Evolutionary conservation across 2,329 filamentous ascomycete species (phyloP).

Genomic region (Phoma sp.): DNA sequence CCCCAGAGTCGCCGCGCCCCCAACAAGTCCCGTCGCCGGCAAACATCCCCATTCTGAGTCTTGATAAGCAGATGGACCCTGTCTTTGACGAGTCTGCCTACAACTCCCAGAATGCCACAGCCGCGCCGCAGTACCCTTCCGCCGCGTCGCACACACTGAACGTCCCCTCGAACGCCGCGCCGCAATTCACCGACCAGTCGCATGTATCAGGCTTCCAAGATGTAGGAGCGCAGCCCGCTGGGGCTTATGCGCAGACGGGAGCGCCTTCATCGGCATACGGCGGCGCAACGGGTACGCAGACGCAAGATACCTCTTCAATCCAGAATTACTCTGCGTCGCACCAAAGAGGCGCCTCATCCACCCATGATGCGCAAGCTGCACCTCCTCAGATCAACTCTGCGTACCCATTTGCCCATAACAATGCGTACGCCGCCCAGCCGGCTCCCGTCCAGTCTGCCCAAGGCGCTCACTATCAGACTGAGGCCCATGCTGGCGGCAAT

Average conservation of each 20-base stretch:
- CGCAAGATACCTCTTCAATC: constrained; percentile 49
- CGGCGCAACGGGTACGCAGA: constrained; percentile 38
- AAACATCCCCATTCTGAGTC: constrained; percentile 67
- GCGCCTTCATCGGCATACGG: constrained; percentile 36
- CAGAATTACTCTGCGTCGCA: constrained; percentile 46
- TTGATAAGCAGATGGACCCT: constrained; percentile 76
- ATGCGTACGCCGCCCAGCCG: constrained; percentile 42
- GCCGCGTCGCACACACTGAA: constrained; percentile 44
- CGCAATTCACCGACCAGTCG: constrained; percentile 42
- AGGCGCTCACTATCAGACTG: constrained; percentile 37
- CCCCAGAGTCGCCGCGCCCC: constrained; percentile 75
- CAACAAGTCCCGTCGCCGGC: constrained; percentile 72
- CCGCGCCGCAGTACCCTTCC: constrained; percentile 40
- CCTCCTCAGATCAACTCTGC: constrained; percentile 38
- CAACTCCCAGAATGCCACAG: constrained; percentile 54
- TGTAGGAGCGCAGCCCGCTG: constrained; percentile 33
- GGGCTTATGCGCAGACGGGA: constrained; percentile 28
- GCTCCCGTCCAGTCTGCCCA: constrained; percentile 39
- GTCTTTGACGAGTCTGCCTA: constrained; percentile 72
- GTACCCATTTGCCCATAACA: constrained; percentile 46
- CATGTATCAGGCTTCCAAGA: constrained; percentile 26
- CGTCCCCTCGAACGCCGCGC: constrained; percentile 34
- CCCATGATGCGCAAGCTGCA: constrained; percentile 43
- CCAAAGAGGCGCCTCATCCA: constrained; percentile 40
- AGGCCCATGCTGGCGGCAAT: constrained; percentile 38